Evolutionary conservation across 2,329 filamentous ascomycete species (phyloP).

Genomic region (Cladosporium sp.): DNA sequence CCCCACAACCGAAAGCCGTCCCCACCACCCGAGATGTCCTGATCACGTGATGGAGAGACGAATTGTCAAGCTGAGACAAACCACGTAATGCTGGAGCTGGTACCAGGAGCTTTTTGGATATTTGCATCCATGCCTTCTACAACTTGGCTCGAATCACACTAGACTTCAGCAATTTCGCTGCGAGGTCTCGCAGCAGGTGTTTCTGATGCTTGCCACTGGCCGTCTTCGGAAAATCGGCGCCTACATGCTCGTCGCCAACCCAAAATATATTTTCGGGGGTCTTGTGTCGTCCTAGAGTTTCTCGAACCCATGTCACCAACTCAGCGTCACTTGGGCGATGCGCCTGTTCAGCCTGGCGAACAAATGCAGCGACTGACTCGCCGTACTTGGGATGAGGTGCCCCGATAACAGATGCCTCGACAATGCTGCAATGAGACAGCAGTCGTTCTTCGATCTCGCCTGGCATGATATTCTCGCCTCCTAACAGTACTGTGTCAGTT

Average conservation of each 20-base stretch:
- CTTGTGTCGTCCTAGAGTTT: constrained; percentile 41
- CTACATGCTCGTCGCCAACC: constrained; percentile 44
- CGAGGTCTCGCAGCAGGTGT: constrained; percentile 36
- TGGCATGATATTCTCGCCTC: constrained; percentile 64
- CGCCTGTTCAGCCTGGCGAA: constrained; percentile 36
- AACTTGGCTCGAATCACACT: not conserved
- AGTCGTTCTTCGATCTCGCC: constrained; percentile 37
- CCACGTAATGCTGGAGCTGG: not conserved
- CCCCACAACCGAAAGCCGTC: not conserved
- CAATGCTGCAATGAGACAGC: constrained; percentile 30
- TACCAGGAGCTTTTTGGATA: not conserved
- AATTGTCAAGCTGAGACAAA: not conserved
- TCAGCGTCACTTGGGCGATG: not conserved
- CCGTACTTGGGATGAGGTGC: constrained; percentile 34
- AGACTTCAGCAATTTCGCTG: not conserved
- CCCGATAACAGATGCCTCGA: constrained; percentile 34
- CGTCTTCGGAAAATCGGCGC: constrained; percentile 53
- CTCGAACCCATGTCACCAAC: constrained; percentile 41
- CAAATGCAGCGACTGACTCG: constrained; percentile 36
- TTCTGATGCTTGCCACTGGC: constrained; percentile 51
- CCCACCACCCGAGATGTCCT: not conserved
- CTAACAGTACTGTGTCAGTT: not conserved
- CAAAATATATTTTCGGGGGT: constrained; percentile 69
- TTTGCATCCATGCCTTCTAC: not conserved
- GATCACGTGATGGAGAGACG: not conserved